Base-by-base conservation (phyloP, 352 stramenopile genomes). In the Phytophthora colocasiae region DNA sequence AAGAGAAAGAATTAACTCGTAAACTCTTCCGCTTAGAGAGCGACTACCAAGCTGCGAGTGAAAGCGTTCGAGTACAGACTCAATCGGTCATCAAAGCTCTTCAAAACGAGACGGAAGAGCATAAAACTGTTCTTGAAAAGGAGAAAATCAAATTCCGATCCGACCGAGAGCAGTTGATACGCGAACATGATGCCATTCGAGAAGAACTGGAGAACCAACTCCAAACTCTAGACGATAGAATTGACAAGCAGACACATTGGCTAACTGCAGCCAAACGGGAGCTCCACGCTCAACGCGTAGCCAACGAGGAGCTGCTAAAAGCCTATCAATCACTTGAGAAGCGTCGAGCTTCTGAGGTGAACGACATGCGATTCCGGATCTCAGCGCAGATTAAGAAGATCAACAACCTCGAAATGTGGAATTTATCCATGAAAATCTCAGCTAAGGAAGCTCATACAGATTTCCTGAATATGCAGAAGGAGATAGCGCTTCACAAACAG, bases 341-440 rank as follows among this genome's bases (percentile, higher is more conserved):
- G 50, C 84, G 84, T 4, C 81, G 83, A 12, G 84, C 86, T 4
- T 73, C 79, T 0, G 86, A 94, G 57, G 88, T 80, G 44, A 94
- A 93, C 63, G 86, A 94, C 47, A 89, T 93, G 81, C 81, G 76
- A 17, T 90, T 91, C 48, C 79, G 86, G 38, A 90, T 94, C 39
- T 59, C 70, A 8, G 59, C 80, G 29, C 86, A 94, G 65, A 79
- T 92, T 45, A 77, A 71, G 27, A 84, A 82, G 45, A 91, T 93
- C 58, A 89, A 86, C 57, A 81, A 80, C 58, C 75, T 93, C 17
- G 81, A 92, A 49, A 92, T 94, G 82, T 94, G 86, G 86, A 93
- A 91, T 46, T 53, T 91, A 22, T 83, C 82, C 57, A 72, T 94
- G 41, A 90, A 90, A 68, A 72, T 89, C 11, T 78, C 90, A 39